Base-by-base conservation (phyloP, 345 rosid species). In the Odontarrhena argentea region DNA sequence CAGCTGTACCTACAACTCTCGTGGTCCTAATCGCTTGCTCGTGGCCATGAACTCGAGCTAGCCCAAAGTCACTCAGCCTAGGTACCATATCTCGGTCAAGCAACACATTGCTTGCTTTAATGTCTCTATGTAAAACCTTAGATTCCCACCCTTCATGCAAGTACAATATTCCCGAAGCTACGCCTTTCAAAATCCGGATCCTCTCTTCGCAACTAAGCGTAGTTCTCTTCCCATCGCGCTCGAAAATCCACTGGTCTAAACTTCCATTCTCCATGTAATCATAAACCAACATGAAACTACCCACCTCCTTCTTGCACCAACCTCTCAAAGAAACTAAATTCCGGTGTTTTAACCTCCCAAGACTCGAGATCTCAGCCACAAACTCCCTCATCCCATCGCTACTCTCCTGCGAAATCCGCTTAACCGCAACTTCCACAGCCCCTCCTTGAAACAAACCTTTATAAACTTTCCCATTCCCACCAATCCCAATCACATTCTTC, bases 231-330 rank as follows among this genome's bases (percentile, higher is more conserved):
- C 42, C 82, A 15, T 82, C 86, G 8, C 67, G 57, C 10, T 85
- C 84, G 34, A 81, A 85, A 4, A 86, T 66, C 80, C 81, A 68
- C 44, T 69, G 63, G 68, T 89, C 96, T 56, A 86, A 80, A 60
- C 93, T 87, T 26, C 96, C 91, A 60, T 85, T 92, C 69, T 82
- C 91, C 91, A 84, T 84, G 69, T 85, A 92, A 79, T 83, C 98
- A 72, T 87, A 92, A 0, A 89, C 59, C 70, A 92, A 65, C 85
- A 92, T 80, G 78, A 92, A 84, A 12, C 49, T 76, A 14, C 95
- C 98, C 57, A 58, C 71, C 32, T 84, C 92, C 71, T 73, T 80
- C 82, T 89, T 89, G 37, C 89, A 84, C 96, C 98, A 91, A 37
- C 96, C 97, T 77, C 87, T 75, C 59, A 89, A 73, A 1, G 84